phyloP scores from a whole-genome alignment of 2,329 filamentous ascomycete genomes.

The Cladophialophora chaetospira region DNA sequence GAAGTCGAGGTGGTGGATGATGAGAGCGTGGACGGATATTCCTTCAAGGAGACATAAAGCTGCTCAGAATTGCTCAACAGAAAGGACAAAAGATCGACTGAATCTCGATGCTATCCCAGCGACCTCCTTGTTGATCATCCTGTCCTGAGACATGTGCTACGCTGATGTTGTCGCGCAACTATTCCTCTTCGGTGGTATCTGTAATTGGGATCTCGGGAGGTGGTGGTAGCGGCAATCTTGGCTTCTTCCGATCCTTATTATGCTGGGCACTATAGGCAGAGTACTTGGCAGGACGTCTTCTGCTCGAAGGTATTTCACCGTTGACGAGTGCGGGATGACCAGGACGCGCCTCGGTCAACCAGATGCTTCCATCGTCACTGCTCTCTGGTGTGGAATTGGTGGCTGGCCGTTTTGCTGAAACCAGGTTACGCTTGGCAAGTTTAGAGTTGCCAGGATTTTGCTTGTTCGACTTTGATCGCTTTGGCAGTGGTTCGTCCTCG shows the following conservation, averaged over 20 bases:
- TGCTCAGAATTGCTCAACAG: not conserved
- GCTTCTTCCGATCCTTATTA: not conserved
- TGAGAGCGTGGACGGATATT: slow-evolving; percentile 69
- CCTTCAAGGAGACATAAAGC: slow-evolving; percentile 69
- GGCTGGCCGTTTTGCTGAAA: slow-evolving; percentile 5
- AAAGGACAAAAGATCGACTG: not conserved
- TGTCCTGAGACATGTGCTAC: too few species aligned
- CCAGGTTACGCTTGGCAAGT: slow-evolving; percentile 4
- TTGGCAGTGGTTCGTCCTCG: not conserved
- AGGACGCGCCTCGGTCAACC: not conserved
- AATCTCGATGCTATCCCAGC: not conserved
- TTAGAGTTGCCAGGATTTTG: not conserved
- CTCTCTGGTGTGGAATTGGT: slow-evolving; percentile 6
- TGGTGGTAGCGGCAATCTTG: slow-evolving; percentile 21
- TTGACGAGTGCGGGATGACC: not conserved
- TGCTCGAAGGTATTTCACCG: slow-evolving; percentile 6
- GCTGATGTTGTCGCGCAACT: not conserved
- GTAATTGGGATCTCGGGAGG: slow-evolving; percentile 31
- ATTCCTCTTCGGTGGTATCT: slow-evolving; percentile 26
- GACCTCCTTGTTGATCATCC: too few species aligned
- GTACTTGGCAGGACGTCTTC: not conserved
- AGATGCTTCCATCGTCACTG: slow-evolving; percentile 18
- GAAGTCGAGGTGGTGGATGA: slow-evolving; percentile 77
- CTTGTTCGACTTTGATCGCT: not conserved
- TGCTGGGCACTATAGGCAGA: not conserved